Base-by-base conservation (phyloP, 2,329 filamentous ascomycete genomes). In the Neopestalotiopsis clavispora region DNA sequence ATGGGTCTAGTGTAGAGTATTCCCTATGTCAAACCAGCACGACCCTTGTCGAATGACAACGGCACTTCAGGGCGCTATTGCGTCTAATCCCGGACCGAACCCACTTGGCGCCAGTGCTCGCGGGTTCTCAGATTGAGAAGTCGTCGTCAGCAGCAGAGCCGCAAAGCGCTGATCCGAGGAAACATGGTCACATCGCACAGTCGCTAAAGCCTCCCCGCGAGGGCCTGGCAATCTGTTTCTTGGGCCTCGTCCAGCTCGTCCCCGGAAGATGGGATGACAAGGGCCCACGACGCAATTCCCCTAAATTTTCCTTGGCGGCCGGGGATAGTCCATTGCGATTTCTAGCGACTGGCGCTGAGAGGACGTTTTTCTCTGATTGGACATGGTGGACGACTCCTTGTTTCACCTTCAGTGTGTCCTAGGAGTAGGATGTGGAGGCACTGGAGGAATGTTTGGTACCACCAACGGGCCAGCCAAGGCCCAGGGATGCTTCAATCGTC, bases 101-200 rank as follows among this genome's bases (percentile, higher is more conserved):
- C 45, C 45, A 57, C 64, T 23, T 38, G 52, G 32, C 9, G 20
- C 23, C 23, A 9, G 9, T 34, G 20, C 7, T 45, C 52, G 52
- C 40, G 52, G 52, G 28, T 67, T 45, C n/a, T 67, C 65, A 67
- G 20, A 52, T 67, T 67, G 56, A 67, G 58, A n/a, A 67, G 65
- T 59, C 65, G 65, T 67, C 65, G 56, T 67, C 65, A 60, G 42
- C 65, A 45, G 23, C 52, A 67, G 56, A 60, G 56, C 34, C 56
- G 52, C 30, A 42, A 23, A 17, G 32, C 30, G 13, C 10, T n/a
- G 23, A 45, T 20, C 52, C 23, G 20, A 60, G 10, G 20, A 30
- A 28, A 42, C 12, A 67, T 28, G 12, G 52, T 59, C 12, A 23
- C 52, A 34, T 59, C 56, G 40, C 34, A 13, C 17, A 52, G 40